A percentile compares a stretch with the other conserved stretches of the same genome.
These are phyloP conservation scores for Euphorbia lathyris DNA, from an alignment of 345 rosid species.

Conservation along the genomic window DNA sequence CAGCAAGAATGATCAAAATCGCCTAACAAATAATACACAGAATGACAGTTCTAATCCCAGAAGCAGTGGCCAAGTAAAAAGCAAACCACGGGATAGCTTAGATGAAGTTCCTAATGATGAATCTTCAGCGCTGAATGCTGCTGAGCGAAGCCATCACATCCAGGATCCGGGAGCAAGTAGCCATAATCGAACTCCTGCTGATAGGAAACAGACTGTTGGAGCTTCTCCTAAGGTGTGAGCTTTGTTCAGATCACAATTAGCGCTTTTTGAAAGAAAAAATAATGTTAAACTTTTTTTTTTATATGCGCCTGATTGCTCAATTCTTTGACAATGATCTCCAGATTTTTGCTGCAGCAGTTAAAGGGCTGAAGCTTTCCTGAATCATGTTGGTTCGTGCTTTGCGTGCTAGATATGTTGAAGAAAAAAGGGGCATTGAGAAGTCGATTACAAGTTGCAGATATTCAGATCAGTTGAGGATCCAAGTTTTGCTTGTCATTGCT, in stretches of 20 bases:
- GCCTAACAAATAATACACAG: conserved; percentile 1
- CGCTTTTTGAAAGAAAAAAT: background rate
- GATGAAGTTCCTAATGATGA: conserved; percentile 21
- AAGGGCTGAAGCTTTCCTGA: conserved; percentile 33
- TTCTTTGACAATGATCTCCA: conserved; percentile 16
- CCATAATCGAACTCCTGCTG: conserved; percentile 18
- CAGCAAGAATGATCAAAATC: conserved; percentile 48
- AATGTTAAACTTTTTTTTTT: no score
- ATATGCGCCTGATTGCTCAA: no score
- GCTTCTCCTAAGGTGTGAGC: conserved; percentile 36
- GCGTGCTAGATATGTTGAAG: no score
- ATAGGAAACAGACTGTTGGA: conserved; percentile 20
- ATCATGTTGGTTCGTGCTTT: no score
- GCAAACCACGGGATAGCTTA: conserved; percentile 15
- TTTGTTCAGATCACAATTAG: background rate
- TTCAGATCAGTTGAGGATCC: no score
- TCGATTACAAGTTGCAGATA: background rate
- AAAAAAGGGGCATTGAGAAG: background rate
- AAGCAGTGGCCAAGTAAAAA: conserved; percentile 20
- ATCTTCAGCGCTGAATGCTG: background rate
- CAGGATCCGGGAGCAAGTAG: conserved; percentile 13
- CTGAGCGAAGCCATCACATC: background rate
- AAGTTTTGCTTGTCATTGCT: no score
- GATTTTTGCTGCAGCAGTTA: conserved; percentile 48
- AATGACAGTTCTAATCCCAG: conserved; percentile 14